These are phyloP conservation scores for Cutaneotrichosporon cavernicola DNA, from an alignment of 1,284 basidiomycete species.

Conservation along the genomic window DNA sequence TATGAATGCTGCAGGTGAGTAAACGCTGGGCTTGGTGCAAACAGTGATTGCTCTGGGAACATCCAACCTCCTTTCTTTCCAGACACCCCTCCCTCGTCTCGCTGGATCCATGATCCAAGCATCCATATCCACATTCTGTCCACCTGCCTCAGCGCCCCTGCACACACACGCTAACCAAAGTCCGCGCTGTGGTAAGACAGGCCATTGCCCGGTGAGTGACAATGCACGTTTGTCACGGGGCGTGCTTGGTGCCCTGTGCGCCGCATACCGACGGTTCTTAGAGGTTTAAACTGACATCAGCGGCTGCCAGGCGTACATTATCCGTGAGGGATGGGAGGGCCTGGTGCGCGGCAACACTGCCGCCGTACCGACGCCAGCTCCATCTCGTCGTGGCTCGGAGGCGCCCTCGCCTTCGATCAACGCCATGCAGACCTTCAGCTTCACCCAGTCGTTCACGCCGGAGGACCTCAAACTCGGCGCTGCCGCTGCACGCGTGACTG, in stretches of 20 bases:
- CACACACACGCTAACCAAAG: slow-evolving; percentile 45
- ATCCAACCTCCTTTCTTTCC: no score
- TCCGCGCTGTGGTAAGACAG: slow-evolving; percentile 83
- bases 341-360: slow-evolving; percentile 62
- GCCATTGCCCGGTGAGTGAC: slow-evolving; percentile 77
- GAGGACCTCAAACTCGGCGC: slow-evolving; percentile 27
- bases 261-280: neutral
- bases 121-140: neutral
- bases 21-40: no score
- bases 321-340: slow-evolving; percentile 97
- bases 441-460: slow-evolving; percentile 26
- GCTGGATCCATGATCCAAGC: neutral
- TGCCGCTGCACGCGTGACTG: slow-evolving; percentile 1
- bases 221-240: neutral
- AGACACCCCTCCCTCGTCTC: no score
- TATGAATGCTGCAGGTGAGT: slow-evolving; percentile 78
- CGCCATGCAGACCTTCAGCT: slow-evolving; percentile 36
- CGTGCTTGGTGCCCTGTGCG: neutral
- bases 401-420: slow-evolving; percentile 33
- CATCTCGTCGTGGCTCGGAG: slow-evolving; percentile 28
- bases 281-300: slow-evolving; percentile 53
- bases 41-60: no score
- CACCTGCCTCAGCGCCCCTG: neutral
- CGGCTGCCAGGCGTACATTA: slow-evolving; percentile 88
- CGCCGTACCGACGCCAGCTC: slow-evolving; percentile 39